Evolutionary conservation across 768 basidiomycete genomes (phyloP).

Genomic region (Dentipellis fragilis): DNA sequence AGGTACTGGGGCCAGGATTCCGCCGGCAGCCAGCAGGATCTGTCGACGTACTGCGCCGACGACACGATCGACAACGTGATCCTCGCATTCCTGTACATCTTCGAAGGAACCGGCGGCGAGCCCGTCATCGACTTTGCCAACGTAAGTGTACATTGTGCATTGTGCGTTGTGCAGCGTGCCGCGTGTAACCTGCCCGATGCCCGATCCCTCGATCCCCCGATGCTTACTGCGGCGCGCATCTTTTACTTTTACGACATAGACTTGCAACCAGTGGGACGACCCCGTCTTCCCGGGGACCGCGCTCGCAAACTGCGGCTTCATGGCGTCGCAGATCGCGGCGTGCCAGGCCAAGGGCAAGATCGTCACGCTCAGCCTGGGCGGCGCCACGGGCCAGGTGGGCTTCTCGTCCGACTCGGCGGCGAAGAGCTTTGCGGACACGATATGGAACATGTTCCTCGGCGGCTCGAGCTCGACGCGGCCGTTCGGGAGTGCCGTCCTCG

Average conservation of each 20-base stretch:
- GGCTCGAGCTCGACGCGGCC: slow-evolving; percentile 53
- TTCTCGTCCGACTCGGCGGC: slow-evolving; percentile 53
- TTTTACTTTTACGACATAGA: slow-evolving; percentile 26
- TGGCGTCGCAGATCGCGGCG: slow-evolving; percentile 49
- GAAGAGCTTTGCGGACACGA: slow-evolving; percentile 46
- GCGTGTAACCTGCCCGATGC: neutral
- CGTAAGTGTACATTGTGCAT: slow-evolving; percentile 21
- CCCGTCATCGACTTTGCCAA: slow-evolving; percentile 56
- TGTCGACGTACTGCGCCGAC: slow-evolving; percentile 49
- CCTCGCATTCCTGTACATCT: slow-evolving; percentile 50
- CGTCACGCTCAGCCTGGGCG: slow-evolving; percentile 28
- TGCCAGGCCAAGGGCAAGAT: slow-evolving; percentile 44
- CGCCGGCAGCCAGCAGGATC: slow-evolving; percentile 38
- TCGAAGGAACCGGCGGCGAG: slow-evolving; percentile 45
- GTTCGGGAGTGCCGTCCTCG: slow-evolving; percentile 61
- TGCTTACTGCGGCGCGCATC: neutral
- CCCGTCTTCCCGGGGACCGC: slow-evolving; percentile 56
- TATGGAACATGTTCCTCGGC: slow-evolving; percentile 69
- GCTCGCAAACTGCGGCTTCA: slow-evolving; percentile 49
- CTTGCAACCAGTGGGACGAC: slow-evolving; percentile 44
- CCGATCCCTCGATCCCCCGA: neutral
- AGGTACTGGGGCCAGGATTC: slow-evolving; percentile 29
- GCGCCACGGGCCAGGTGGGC: slow-evolving; percentile 49
- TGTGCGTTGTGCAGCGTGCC: neutral
- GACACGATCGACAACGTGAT: slow-evolving; percentile 48